phyloP scores from a whole-genome alignment of 1,284 basidiomycete genomes.

The Sanguinoderma infundibulare region DNA sequence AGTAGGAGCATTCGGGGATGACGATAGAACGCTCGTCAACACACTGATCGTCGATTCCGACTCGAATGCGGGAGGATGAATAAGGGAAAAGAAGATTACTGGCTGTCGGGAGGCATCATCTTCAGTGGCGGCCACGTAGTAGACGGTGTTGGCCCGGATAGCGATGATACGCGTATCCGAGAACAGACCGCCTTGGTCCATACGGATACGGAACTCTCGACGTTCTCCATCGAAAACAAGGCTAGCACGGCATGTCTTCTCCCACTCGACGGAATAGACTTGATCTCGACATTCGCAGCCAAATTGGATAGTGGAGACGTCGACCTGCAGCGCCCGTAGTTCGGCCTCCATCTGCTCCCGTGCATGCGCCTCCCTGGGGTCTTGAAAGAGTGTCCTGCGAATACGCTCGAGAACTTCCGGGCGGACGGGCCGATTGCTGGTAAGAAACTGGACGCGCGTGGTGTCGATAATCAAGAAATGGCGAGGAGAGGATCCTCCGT shows the following conservation, averaged over 20 bases:
- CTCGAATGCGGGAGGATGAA: conserved; percentile 52
- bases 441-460: conserved; percentile 42
- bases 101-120: conserved; percentile 29
- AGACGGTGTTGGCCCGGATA: conserved; percentile 51
- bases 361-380: conserved; percentile 42
- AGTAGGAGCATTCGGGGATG: background rate
- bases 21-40: conserved; percentile 31
- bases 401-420: conserved; percentile 47
- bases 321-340: conserved; percentile 35
- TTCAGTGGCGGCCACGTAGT: conserved; percentile 40
- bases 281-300: conserved; percentile 60
- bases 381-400: conserved; percentile 47
- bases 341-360: conserved; percentile 31
- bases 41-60: conserved; percentile 27
- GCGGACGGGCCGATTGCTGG: conserved; percentile 39
- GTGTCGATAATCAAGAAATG: conserved; percentile 33
- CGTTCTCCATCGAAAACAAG: conserved; percentile 48
- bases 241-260: conserved; percentile 36
- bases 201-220: conserved; percentile 49
- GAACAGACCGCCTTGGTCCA: conserved; percentile 22
- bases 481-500: conserved; percentile 36
- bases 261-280: conserved; percentile 62
- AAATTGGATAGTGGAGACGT: conserved; percentile 46
- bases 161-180: conserved; percentile 40
- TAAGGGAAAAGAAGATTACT: conserved; percentile 46